A percentile compares a stretch with the other conserved stretches of the same genome.
phyloP scores from a whole-genome alignment of 73 alveolate species.

The Stentor roeselii region DNA sequence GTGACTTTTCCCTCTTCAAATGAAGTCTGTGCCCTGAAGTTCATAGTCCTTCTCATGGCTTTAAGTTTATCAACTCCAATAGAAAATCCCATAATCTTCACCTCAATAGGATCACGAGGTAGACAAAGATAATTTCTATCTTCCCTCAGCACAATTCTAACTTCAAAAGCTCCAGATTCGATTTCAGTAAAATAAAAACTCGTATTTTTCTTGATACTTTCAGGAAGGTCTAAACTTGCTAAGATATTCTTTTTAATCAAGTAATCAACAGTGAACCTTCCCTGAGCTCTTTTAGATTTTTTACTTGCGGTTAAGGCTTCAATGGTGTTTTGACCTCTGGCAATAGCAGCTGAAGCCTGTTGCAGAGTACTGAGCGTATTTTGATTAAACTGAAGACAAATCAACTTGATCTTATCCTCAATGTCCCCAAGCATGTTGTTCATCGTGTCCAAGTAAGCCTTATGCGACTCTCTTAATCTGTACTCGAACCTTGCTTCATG shows the following conservation, averaged over 20 bases:
- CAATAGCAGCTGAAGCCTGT: conserved; percentile 3
- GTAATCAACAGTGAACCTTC: conserved; percentile 23
- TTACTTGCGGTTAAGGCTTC: not conserved
- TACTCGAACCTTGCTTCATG: conserved; percentile 5
- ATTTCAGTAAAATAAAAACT: conserved; percentile 19
- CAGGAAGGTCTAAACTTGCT: not conserved
- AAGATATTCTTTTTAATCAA: not conserved
- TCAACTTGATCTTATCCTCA: conserved; percentile 1
- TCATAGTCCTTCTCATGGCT: conserved; percentile 30
- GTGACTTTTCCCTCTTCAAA: conserved; percentile 19
- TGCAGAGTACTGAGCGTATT: not conserved
- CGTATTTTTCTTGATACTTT: not conserved
- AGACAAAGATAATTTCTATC: conserved; percentile 24
- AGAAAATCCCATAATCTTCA: conserved; percentile 6
- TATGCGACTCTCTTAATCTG: not conserved
- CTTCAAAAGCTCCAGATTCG: conserved; percentile 30
- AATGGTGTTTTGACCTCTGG: not conserved
- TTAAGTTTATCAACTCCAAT: conserved; percentile 1
- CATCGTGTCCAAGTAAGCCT: conserved; percentile 10
- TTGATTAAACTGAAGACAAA: not conserved
- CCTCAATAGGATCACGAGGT: conserved; percentile 31
- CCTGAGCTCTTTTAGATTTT: conserved; percentile 11
- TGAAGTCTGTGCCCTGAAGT: conserved; percentile 26
- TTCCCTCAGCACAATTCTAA: conserved; percentile 6
- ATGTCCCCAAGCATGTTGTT: conserved; percentile 11